Evolutionary conservation across 805 yeast species (phyloP), one percentile per base, ranked within the genome.

Genomic region (Debaryomyces hansenii): DNA sequence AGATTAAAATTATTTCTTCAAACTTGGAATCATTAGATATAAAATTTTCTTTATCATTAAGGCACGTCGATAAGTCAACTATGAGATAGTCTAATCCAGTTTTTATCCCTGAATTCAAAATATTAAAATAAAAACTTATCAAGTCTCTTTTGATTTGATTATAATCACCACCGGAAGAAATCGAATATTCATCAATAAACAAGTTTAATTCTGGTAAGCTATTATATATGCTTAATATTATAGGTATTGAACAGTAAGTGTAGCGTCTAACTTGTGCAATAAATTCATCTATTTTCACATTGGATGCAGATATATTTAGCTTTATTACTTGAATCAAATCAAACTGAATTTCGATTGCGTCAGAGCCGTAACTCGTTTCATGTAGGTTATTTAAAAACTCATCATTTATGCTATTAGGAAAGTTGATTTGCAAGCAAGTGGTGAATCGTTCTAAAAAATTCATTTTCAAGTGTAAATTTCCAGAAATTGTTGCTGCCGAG

Each of bases 331-430:
- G 37, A 6, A 44, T 35, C 18, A 51, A 36, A 42, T 48, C 49
- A 12, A 53, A 35, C 15, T 33, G 37, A 8, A 53, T 18, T 15
- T 53, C 53, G 11, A 53, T 37, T 14, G 49, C 32, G 39, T 53
- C 57, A 20, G 45, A 42, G 1, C 57, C 57, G 31, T 28, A 34
- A 6, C 41, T 20, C 5, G 42, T 11, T 20, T 44, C 48, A 21
- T 45, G 34, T 14, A 31, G 11, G 16, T 31, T 31, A 14, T 12
- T 31, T 31, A 31, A 31, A 14, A 31, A 31, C 14, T 11, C 34
- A 8, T 31, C 34, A n/a, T 12, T 31, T 14, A 31, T n/a, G 16
- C 16, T 21, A 12, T 20, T 29, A 3, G 52, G 51, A 34, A 41
- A 41, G 10, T 42, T 39, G 6, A 54, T 18, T 28, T 45, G 47